Base-by-base conservation (phyloP, 768 basidiomycete genomes). In the Auricularia cornea region DNA sequence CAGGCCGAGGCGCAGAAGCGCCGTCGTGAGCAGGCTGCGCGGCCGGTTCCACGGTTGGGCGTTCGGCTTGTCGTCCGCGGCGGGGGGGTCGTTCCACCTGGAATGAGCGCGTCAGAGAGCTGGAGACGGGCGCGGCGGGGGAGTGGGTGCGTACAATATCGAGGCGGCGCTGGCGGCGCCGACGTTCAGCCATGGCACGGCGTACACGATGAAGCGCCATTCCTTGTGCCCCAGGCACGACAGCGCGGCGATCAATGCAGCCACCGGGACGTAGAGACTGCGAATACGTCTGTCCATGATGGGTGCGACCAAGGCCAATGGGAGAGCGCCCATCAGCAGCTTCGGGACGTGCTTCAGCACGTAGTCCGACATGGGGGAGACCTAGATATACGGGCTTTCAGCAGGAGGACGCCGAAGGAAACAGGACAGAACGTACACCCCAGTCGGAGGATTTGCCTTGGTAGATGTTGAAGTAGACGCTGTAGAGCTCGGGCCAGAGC, bases 201-300 rank as follows among this genome's bases (percentile, higher is more conserved):
- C 81, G 70, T 98, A 98, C 8, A 93, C 81, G 63, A 98, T 79
- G 74, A 99, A 99, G 6, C 97, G 83, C 97, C 97, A 99, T 75
- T 99, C 97, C 72, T 99, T 99, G 75, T 99, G 97, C 0, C 84
- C 87, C 1, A 98, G 78, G 32, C 71, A 77, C 71, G 93, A 94
- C 72, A 98, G 83, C 2, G 87, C 67, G 2, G 70, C 72, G 8
- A 92, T 70, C 64, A 88, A 90, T 1, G 70, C 63, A 3, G 86
- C 30, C 2, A 83, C 78, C 0, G 87, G 83, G 11, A 80, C 59
- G 3, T 87, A 73, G 40, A 89, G 76, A 3, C 74, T 70, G 3
- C 82, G 80, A 52, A 85, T 75, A 10, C 83, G 79, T 10, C 66
- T 67, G 66, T 90, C 85, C 18, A 77, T 62, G 6, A 76, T 29